Base-by-base conservation (phyloP, 495 filamentous ascomycete genomes). In the Tetracladium setigerum region DNA sequence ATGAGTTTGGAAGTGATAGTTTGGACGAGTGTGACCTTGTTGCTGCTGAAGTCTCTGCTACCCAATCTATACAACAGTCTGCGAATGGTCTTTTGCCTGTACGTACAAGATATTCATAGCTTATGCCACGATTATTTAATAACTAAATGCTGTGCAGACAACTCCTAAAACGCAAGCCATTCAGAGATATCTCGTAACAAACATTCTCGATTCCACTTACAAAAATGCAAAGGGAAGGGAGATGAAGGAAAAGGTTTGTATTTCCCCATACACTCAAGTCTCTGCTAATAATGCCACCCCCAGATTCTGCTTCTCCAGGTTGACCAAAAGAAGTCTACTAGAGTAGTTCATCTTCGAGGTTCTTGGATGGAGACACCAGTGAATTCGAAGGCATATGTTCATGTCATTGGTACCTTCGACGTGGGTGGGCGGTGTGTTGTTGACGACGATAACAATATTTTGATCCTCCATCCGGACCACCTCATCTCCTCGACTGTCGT, bases 381-480 rank as follows among this genome's bases (percentile, higher is more conserved):
- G 38, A 79, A 70, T 24, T 71, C 75, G 36, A 84, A 83, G 33
- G 80, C 85, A 8, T 88, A 80, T 59, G 79, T 97, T 44, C 87
- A 95, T 65, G 64, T 95, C 44, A 83, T 95, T 46, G 89, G 89
- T n/a, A 67, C 77, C 15, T 94, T 95, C 56, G 49, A 55, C 36
- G 69, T 83, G 44, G 51, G 67, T 4, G 67, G 64, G 10, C 83
- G 84, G 5, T 83, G 79, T 61, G 75, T 87, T 50, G 66, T 82
- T 46, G 83, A 89, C 62, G 87, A 95, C 60, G 64, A 69, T 18
- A 69, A 83, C 44, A 86, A 95, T 56, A 84, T 95, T 69, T 67
- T 98, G 32, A 91, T 98, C 54, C 71, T 98, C 11, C 89, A 98
- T 61, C 92, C 92, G 2, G 92, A 98, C 63, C 90, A 95, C 66